A percentile compares a stretch with the other conserved stretches of the same genome.
Conservation (phyloP, 108 stramenopile species). For the Cyclostephanos tholiformis region DNA sequence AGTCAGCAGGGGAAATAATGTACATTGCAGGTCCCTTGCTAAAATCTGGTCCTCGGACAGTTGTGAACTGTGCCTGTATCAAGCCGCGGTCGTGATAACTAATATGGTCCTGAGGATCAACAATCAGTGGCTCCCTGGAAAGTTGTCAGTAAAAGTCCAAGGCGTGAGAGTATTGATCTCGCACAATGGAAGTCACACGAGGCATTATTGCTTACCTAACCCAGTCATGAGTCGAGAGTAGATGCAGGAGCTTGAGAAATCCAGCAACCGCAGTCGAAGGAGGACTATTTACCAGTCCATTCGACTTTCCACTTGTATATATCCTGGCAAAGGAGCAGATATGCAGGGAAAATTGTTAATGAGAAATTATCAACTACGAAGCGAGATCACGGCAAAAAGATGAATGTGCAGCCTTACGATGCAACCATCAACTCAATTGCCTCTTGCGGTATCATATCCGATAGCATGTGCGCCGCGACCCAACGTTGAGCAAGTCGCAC, state of each 20-base stretch:
- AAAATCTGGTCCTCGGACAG: conserved; percentile 57
- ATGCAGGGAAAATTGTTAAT: too few relatives aligned
- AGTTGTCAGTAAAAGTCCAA: conserved; percentile 4
- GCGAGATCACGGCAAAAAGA: too few relatives aligned
- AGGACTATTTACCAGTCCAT: conserved; percentile 32
- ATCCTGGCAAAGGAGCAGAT: conserved; percentile 48
- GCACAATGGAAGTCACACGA: not conserved
- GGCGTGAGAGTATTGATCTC: not conserved
- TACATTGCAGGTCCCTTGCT: conserved; percentile 76
- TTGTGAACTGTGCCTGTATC: conserved; percentile 69
- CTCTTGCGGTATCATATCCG: conserved; percentile 71
- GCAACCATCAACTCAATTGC: conserved; percentile 77
- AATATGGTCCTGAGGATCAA: conserved; percentile 86
- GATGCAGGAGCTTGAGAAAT: conserved; percentile 67
- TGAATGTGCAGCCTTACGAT: too few relatives aligned
- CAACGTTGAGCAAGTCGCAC: conserved; percentile 74
- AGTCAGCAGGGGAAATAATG: conserved; percentile 76
- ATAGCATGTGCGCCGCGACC: conserved; percentile 79
- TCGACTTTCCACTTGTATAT: conserved; percentile 47
- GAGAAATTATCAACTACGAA: too few relatives aligned
- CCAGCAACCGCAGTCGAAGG: conserved; percentile 69
- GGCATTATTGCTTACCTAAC: conserved; percentile 45
- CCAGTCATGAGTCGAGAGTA: conserved; percentile 82
- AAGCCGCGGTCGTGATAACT: conserved; percentile 50
- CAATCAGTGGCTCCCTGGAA: conserved; percentile 71